Percentiles rank a stretch among this genome's conserved stretches.
Evolutionary conservation across 192 early-diverging fungal genomes (phyloP).

Genomic region (Coemansia biformis): DNA sequence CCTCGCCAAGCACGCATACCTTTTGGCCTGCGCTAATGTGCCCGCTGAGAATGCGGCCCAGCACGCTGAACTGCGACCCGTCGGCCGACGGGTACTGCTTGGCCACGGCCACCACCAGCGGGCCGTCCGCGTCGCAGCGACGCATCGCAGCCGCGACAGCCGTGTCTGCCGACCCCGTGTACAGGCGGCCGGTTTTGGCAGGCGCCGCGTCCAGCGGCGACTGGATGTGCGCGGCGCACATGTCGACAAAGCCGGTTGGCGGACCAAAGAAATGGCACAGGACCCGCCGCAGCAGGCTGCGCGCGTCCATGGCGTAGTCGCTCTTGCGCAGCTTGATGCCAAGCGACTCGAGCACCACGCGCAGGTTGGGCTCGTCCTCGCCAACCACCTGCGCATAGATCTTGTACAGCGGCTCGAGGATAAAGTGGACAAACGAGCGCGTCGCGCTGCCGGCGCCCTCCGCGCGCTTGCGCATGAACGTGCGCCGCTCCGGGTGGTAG

Average conservation of each 20-base stretch:
- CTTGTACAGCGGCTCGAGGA: constrained; percentile 94
- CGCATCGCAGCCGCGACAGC: constrained; percentile 64
- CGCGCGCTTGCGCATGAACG: constrained; percentile 69
- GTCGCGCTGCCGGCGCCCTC: constrained; percentile 50
- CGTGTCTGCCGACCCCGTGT: constrained; percentile 58
- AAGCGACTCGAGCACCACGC: constrained; percentile 63
- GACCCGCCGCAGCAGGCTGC: constrained; percentile 76
- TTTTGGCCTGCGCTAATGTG: constrained; percentile 67
- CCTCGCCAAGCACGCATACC: constrained; percentile 89
- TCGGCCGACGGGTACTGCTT: constrained; percentile 89
- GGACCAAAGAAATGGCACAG: constrained; percentile 88
- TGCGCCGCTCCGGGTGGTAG: constrained; percentile 72
- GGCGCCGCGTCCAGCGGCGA: constrained; percentile 75
- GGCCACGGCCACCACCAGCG: constrained; percentile 85
- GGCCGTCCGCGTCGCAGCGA: constrained; percentile 79
- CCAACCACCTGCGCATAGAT: constrained; percentile 67
- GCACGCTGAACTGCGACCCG: constrained; percentile 78
- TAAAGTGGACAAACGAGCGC: constrained; percentile 94
- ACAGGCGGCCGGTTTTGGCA: constrained; percentile 56
- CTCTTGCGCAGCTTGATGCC: constrained; percentile 78
- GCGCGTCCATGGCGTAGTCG: constrained; percentile 76
- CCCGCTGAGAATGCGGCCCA: constrained; percentile 94
- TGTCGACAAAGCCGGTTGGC: constrained; percentile 83
- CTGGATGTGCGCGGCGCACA: constrained; percentile 71
- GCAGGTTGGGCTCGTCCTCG: constrained; percentile 57